Evolutionary conservation across 2,329 filamentous ascomycete species (phyloP), one percentile per base, ranked within the genome.

Genomic region (Talaromyces islandicus): DNA sequence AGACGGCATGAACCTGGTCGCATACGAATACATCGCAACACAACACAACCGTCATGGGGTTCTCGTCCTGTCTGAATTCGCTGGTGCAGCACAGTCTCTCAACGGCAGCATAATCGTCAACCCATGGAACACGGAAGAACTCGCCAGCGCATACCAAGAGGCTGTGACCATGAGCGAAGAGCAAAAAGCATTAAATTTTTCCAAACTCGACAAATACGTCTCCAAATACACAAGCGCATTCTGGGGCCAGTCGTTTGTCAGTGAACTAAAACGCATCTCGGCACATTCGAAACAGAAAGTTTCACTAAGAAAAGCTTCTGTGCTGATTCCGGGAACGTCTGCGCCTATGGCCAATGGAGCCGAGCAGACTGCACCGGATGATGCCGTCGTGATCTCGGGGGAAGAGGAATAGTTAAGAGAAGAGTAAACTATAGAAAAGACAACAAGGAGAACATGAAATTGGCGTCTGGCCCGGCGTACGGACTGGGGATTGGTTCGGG

Each of bases 1-100:
- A 58, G 92, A 97, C 71, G 92, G 92, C 71, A 97, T 97, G 92
- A 97, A 97, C 75, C 82, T 97, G 21, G 92, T 97, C 48, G 94
- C 91, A 1, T 97, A 96, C 77, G 92, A 97, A 76, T 97, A 97
- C 78, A 96, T 97, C 66, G 92, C 92, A 29, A 91, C 90, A 12
- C 92, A 97, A 73, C 85, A 89, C 67, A 86, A 92, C 69, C 87
- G 90, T 58, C 91, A 96, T 72, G 92, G 92, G 59, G 89, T 91
- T 63, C 90, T 97, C 84, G 91, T 97, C 60, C 83, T 97, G 41
- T 96, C 92, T 56, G 92, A 97, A 73, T 97, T 97, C 72, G 92
- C 92, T 0, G 93, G 92, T 29, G 92, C 92, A 4, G 92, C 92
- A 0, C 92, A 97, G 76, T 93, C 89, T 60, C 83, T 97, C 62